These are phyloP conservation scores for Straminergon stramineum DNA, from an alignment of 225 moss, liverwort and hornwort genomes.

Conservation along the genomic window DNA sequence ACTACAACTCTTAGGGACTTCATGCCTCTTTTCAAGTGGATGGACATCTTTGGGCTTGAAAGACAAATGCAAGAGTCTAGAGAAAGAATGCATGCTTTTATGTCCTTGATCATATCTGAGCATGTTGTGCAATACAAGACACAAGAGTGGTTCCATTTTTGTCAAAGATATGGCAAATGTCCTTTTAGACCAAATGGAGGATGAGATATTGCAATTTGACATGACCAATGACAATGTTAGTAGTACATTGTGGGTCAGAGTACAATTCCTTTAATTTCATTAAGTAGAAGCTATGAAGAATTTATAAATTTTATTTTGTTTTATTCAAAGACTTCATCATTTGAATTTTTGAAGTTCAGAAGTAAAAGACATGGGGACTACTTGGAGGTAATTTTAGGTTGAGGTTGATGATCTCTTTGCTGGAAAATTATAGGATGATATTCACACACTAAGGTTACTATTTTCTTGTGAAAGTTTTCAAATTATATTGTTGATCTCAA, in stretches of 20 bases:
- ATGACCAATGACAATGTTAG: neutral
- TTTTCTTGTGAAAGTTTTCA: neutral
- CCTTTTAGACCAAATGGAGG: neutral
- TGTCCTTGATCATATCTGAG: neutral
- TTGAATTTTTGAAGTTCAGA: neutral
- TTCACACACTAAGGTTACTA: neutral
- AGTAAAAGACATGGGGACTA: accelerated
- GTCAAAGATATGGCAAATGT: neutral
- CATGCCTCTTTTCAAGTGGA: neutral
- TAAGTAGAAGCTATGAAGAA: accelerated
- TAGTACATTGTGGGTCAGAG: neutral
- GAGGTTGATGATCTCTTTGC: accelerated
- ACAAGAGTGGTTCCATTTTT: neutral
- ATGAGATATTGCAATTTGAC: neutral
- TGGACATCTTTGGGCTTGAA: neutral
- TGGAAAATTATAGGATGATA: neutral
- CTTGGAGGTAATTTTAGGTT: neutral
- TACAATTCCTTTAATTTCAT: neutral
- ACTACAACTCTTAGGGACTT: neutral
- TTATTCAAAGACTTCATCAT: neutral
- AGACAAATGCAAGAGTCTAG: neutral
- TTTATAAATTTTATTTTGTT: no score
- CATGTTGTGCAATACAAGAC: neutral
- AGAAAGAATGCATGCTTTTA: neutral
- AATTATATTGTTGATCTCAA: neutral